These are phyloP conservation scores for Krasilnikovozyma curviuscula DNA, from an alignment of 768 basidiomycete species.

Conservation along the genomic window DNA sequence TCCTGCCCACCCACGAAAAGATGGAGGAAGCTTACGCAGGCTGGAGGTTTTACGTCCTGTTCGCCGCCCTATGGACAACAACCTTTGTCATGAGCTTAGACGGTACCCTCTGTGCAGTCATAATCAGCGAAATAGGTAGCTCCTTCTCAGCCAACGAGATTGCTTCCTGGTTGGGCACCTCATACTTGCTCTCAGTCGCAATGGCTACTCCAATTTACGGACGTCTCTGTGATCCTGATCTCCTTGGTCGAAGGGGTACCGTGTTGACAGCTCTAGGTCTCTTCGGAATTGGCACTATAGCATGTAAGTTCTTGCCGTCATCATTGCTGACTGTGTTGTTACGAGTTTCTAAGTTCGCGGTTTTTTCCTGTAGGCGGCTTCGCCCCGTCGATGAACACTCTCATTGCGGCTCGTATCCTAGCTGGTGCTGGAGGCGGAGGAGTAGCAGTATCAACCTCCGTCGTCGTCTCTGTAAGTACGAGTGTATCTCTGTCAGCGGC, in stretches of 20 bases:
- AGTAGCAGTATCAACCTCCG: too few species aligned
- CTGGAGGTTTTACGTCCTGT: too few species aligned
- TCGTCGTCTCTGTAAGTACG: too few species aligned
- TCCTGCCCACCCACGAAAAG: too few species aligned
- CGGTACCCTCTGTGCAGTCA: not conserved
- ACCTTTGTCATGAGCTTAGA: too few species aligned
- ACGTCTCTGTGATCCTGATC: constrained; percentile 24
- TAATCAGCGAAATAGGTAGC: constrained; percentile 5
- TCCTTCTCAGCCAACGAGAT: constrained; percentile 5
- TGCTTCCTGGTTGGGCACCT: constrained; percentile 7
- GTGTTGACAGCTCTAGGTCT: constrained; percentile 65
- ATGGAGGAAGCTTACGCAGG: too few species aligned
- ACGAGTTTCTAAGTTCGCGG: constrained; percentile 62
- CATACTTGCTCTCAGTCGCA: constrained; percentile 3
- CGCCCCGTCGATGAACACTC: constrained; percentile 13
- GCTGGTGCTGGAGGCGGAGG: not conserved
- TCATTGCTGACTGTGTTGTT: too few species aligned
- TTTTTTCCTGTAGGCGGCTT: too few species aligned
- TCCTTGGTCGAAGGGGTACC: constrained; percentile 48
- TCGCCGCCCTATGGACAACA: too few species aligned
- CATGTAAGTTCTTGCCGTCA: too few species aligned
- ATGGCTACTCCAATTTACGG: constrained; percentile 24
- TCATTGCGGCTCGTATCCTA: not conserved
- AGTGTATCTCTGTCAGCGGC: too few species aligned
- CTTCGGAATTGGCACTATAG: constrained; percentile 57